Evolutionary conservation across 495 filamentous ascomycete species (phyloP).

Genomic region (Penicillium antarcticum): DNA sequence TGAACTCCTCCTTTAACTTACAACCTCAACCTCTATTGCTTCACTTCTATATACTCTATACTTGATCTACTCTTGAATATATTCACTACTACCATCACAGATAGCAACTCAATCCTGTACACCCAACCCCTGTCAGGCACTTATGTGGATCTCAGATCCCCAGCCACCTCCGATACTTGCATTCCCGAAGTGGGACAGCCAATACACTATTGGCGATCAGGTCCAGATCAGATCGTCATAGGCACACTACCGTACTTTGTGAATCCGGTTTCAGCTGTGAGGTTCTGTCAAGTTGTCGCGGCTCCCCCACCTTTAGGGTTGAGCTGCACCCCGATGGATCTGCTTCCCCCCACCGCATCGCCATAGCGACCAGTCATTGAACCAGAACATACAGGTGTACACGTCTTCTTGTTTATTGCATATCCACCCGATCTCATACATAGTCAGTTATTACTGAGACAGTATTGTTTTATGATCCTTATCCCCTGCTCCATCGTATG

Average conservation of each 20-base stretch:
- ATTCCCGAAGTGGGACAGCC: conserved; percentile 16
- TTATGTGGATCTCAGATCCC: conserved; percentile 21
- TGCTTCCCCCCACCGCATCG: conserved; percentile 14
- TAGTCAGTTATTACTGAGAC: conserved; percentile 15
- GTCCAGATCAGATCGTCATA: conserved; percentile 21
- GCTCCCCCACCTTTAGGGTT: conserved; percentile 16
- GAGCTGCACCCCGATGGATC: conserved; percentile 7
- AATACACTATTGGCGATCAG: conserved; percentile 13
- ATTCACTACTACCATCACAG: not conserved
- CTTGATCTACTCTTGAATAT: not conserved
- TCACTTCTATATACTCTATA: not conserved
- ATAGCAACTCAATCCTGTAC: not conserved
- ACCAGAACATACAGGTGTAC: not conserved
- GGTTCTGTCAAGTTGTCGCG: conserved; percentile 12
- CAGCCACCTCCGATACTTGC: conserved; percentile 25
- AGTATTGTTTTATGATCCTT: conserved; percentile 3
- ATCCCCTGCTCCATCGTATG: conserved; percentile 14
- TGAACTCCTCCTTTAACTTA: not conserved
- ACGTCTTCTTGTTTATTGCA: not conserved
- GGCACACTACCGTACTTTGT: conserved; percentile 4
- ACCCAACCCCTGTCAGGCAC: conserved; percentile 14
- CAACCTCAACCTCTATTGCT: not conserved
- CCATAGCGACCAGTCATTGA: conserved; percentile 17
- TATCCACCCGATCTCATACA: not conserved
- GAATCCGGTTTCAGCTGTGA: conserved; percentile 23